These are phyloP conservation scores for Alopecurus myosuroides DNA, from an alignment of 176 grass and related monocot genomes.

Conservation along the genomic window DNA sequence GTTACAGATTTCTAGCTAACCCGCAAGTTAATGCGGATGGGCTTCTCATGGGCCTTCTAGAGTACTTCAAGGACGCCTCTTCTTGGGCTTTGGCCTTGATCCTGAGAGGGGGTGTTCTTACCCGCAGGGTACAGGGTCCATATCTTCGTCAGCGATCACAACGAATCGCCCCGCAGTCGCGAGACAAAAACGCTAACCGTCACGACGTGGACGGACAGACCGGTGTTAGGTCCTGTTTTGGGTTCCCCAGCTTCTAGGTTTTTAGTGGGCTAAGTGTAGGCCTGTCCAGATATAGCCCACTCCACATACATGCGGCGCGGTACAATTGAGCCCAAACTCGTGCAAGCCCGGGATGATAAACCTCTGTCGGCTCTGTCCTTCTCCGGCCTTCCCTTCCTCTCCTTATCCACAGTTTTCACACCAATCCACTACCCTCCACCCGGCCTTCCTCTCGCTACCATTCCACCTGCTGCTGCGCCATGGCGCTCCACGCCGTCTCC, in stretches of 20 bases:
- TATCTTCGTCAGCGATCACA: too few relatives aligned
- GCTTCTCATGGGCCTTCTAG: too few relatives aligned
- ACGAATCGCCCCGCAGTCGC: too few relatives aligned
- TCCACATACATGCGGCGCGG: not conserved
- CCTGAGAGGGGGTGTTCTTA: too few relatives aligned
- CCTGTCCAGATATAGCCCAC: not conserved
- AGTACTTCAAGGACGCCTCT: too few relatives aligned
- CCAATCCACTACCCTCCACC: not conserved
- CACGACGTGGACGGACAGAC: too few relatives aligned
- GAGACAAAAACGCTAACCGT: too few relatives aligned
- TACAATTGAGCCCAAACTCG: not conserved
- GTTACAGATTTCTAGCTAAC: too few relatives aligned
- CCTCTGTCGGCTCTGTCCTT: not conserved
- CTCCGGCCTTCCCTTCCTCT: not conserved
- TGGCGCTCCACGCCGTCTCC: conserved; percentile 63
- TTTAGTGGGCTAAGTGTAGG: not conserved
- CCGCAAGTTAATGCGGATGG: too few relatives aligned
- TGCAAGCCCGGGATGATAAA: not conserved
- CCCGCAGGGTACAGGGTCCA: too few relatives aligned
- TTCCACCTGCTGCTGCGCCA: not conserved
- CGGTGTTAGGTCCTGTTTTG: too few relatives aligned
- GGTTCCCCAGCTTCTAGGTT: not conserved
- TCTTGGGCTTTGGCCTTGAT: too few relatives aligned
- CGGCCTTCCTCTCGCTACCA: not conserved
- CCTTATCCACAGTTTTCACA: conserved; percentile 26